These are phyloP conservation scores for Aureobasidium sp. DNA, from an alignment of 2,329 filamentous ascomycete species.

Conservation along the genomic window DNA sequence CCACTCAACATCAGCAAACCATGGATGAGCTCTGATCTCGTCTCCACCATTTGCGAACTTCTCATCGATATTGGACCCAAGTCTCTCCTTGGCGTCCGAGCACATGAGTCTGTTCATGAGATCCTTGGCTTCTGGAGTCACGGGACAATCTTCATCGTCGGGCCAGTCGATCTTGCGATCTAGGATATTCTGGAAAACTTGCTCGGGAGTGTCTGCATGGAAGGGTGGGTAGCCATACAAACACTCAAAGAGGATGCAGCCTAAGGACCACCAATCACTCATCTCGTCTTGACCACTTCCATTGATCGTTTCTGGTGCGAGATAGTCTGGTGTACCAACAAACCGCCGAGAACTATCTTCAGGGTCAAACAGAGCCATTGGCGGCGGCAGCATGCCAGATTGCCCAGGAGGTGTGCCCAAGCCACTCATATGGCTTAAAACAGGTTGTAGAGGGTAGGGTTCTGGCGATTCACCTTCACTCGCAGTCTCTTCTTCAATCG, in stretches of 20 bases:
- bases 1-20: constrained; percentile 87
- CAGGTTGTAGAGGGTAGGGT: constrained; percentile 57
- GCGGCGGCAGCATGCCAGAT: constrained; percentile 78
- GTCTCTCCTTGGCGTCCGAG: constrained; percentile 68
- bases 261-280: constrained; percentile 99
- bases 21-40: constrained; percentile 82
- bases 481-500: constrained; percentile 68
- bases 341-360: constrained; percentile 89
- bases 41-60: constrained; percentile 77
- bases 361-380: constrained; percentile 89
- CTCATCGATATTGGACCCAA: constrained; percentile 80
- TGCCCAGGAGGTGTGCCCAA: constrained; percentile 56
- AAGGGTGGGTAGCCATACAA: constrained; percentile 91
- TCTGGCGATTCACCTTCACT: constrained; percentile 68
- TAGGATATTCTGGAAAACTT: constrained; percentile 95
- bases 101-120: constrained; percentile 89
- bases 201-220: constrained; percentile 79
- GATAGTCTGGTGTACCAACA: constrained; percentile 93
- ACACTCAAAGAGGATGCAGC: constrained; percentile 96
- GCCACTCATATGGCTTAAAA: constrained; percentile 47
- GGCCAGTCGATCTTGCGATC: constrained; percentile 89
- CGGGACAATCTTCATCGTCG: constrained; percentile 62
- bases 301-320: constrained; percentile 93
- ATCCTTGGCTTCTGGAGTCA: constrained; percentile 85
- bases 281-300: constrained; percentile 94